These are phyloP conservation scores for Ilex paraguariensis DNA, from an alignment of 305 asterid species.

Conservation along the genomic window DNA sequence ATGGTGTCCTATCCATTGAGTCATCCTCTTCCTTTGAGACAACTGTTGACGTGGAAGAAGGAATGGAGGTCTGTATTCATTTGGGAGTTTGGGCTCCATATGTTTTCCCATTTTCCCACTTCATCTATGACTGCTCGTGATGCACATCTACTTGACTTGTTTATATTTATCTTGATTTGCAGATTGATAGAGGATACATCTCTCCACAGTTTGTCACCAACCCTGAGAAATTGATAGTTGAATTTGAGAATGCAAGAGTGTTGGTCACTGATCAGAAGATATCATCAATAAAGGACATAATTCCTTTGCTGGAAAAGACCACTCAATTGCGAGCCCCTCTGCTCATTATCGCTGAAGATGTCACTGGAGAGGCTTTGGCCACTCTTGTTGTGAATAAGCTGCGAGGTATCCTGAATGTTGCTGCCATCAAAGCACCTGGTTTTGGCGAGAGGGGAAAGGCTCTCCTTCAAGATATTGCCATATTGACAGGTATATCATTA, in stretches of 20 bases:
- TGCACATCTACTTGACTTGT: background rate
- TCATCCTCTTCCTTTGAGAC: conserved; percentile 98
- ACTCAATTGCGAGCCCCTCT: conserved; percentile 87
- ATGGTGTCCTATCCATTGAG: conserved; percentile 95
- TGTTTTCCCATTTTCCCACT: too few species aligned
- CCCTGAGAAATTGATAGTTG: conserved; percentile 79
- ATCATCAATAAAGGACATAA: conserved; percentile 87
- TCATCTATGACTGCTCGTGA: background rate
- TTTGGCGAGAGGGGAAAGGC: conserved; percentile 93
- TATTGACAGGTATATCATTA: conserved; percentile 50
- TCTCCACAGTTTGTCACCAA: conserved; percentile 98
- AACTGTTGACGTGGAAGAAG: conserved; percentile 95
- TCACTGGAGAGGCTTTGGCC: conserved; percentile 89
- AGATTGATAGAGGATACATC: conserved; percentile 94
- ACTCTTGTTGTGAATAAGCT: conserved; percentile 95
- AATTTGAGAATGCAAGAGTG: conserved; percentile 86
- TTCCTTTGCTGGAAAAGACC: conserved; percentile 87
- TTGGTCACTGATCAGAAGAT: conserved; percentile 93
- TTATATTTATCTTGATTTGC: conserved; percentile 11
- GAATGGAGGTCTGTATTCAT: conserved; percentile 79
- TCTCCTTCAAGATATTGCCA: conserved; percentile 86
- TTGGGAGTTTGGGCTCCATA: background rate
- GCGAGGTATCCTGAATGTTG: conserved; percentile 65
- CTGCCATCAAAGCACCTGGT: conserved; percentile 91
- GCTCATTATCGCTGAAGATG: conserved; percentile 74